These are phyloP conservation scores for Cardamine resedifolia DNA, from an alignment of 345 rosid genomes.

Conservation along the genomic window DNA sequence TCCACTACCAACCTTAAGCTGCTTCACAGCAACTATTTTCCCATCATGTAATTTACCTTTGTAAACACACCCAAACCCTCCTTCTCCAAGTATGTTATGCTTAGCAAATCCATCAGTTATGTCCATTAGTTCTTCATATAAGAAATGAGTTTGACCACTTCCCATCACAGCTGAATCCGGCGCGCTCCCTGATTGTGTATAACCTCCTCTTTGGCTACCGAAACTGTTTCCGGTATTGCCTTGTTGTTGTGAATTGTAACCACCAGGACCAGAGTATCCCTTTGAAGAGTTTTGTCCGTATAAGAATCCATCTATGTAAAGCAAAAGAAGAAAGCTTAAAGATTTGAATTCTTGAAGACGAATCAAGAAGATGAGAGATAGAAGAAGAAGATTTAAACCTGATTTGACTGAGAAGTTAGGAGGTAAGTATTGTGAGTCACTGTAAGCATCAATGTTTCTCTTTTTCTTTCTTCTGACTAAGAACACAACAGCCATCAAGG, in stretches of 20 bases:
- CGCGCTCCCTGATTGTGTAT: conserved; percentile 38
- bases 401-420: conserved; percentile 49
- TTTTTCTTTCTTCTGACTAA: conserved; percentile 48
- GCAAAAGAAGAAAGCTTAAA: not conserved
- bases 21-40: conserved; percentile 78
- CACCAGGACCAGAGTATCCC: conserved; percentile 42
- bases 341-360: not conserved
- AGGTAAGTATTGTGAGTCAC: conserved; percentile 46
- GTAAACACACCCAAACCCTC: conserved; percentile 91
- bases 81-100: conserved; percentile 83
- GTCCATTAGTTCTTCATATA: conserved; percentile 75
- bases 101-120: conserved; percentile 76
- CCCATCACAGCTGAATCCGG: conserved; percentile 54
- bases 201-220: conserved; percentile 49
- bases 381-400: conserved; percentile 41
- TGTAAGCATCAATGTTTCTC: conserved; percentile 35
- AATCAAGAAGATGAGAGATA: not conserved
- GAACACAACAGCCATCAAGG: conserved; percentile 48
- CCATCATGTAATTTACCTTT: conserved; percentile 63
- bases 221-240: conserved; percentile 42
- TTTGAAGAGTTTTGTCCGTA: conserved; percentile 43
- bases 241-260: conserved; percentile 47
- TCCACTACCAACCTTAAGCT: conserved; percentile 92
- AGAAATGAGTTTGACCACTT: conserved; percentile 54
- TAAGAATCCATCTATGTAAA: conserved; percentile 53